Base-by-base conservation (phyloP, 306 rosid species). In the Chamaecrista fasciculata region DNA sequence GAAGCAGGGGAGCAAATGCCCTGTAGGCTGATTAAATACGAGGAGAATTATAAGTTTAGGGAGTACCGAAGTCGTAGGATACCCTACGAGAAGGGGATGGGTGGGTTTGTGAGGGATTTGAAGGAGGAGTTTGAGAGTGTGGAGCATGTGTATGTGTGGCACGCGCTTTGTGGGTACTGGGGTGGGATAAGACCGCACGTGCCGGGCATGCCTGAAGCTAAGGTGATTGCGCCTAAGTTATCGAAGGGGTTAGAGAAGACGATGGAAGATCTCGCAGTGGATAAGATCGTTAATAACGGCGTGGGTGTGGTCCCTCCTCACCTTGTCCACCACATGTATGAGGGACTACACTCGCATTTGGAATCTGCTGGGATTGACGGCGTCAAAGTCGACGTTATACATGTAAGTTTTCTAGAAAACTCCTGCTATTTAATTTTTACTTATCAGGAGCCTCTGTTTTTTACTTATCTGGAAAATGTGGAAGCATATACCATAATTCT, bases 121-220 rank as follows among this genome's bases (percentile, higher is more conserved):
- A 91, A 88, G 76, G 85, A 75, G 66, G 95, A 84, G 75, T 86
- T 87, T 71, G 21, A 8, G 72, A 78, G 46, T 0, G 26, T 91
- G 5, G 86, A 86, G 47, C 11, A 86, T 59, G 97, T 86, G 4
- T 87, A 87, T 28, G 89, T 86, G 37, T 91, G 97, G 97, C 92
- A 87, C 58, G 91, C 88, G 0, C 71, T 87, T 26, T 84, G 88
- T 69, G 91, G 96, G 28, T 90, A 90, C 61, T 87, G 87, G 96
- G 95, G 90, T 57, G 96, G 91, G 76, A 15, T 80, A 24, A 82
- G 87, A 50, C 88, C 92, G 3, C 31, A 72, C 4, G 81, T 61
- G 0, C 15, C 11, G 0, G 87, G 80, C 2, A 63, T 87, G 84
- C 95, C 95, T 0, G 47, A 80, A 71, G 55, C 86, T 0, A 72